A percentile compares a stretch with the other conserved stretches of the same genome.
These are phyloP conservation scores for Lepiota subincarnata DNA, from an alignment of 768 basidiomycete species.

Conservation along the genomic window DNA sequence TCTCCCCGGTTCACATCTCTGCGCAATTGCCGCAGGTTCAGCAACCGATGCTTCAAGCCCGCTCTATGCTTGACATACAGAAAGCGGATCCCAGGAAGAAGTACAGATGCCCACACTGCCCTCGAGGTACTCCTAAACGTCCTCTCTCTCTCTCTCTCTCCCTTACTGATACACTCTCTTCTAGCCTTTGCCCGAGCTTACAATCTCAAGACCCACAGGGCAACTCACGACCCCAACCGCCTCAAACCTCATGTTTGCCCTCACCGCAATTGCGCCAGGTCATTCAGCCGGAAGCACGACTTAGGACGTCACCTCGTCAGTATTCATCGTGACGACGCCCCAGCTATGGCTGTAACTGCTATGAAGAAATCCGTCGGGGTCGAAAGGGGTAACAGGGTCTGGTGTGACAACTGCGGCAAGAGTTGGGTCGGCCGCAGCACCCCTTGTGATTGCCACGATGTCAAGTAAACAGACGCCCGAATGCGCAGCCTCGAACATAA, in stretches of 20 bases:
- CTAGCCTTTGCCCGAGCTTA: conserved; percentile 89
- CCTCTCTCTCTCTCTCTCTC: neutral
- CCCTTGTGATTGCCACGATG: conserved; percentile 59
- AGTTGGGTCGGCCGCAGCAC: conserved; percentile 52
- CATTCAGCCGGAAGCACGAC: conserved; percentile 94
- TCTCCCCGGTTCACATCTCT: conserved; percentile 56
- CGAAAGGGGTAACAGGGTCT: conserved; percentile 53
- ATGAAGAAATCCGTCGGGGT: conserved; percentile 60
- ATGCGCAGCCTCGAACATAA: neutral
- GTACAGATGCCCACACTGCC: conserved; percentile 72
- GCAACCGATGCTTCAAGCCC: conserved; percentile 26
- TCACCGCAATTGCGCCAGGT: conserved; percentile 80
- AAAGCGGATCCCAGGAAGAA: conserved; percentile 71
- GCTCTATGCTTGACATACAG: conserved; percentile 42
- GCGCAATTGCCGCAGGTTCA: conserved; percentile 41
- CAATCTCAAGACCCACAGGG: conserved; percentile 93
- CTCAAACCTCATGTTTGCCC: conserved; percentile 87
- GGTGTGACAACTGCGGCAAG: conserved; percentile 77
- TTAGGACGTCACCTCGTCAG: conserved; percentile 84
- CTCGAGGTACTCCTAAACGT: conserved; percentile 48
- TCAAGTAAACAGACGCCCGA: conserved; percentile 43
- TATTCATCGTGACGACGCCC: conserved; percentile 72
- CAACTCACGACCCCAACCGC: conserved; percentile 90
- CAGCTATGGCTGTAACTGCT: conserved; percentile 29
- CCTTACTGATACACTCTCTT: conserved; percentile 14